Evolutionary conservation across 2,329 filamentous ascomycete genomes (phyloP).

Genomic region (Ploettnerulaceae sp.): DNA sequence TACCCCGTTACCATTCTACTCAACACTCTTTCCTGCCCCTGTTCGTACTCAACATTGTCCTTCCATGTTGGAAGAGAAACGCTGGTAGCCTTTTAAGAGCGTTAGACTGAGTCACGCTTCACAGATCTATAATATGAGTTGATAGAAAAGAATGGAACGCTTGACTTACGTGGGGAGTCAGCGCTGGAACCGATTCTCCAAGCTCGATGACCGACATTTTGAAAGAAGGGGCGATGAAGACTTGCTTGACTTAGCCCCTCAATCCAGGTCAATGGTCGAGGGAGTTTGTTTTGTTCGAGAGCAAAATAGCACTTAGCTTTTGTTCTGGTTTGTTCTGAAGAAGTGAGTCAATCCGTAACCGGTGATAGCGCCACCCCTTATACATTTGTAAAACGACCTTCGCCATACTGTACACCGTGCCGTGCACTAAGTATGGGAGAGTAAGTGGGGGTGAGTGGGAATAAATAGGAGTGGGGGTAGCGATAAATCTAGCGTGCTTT

Average conservation of each 20-base stretch:
- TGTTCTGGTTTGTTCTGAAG: background rate
- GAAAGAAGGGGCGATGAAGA: background rate
- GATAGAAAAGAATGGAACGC: conserved; percentile 2
- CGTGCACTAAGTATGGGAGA: background rate
- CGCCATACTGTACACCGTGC: too few species aligned
- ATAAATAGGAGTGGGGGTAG: too few species aligned
- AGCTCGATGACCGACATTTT: conserved; percentile 33
- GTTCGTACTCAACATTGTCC: conserved; percentile 88
- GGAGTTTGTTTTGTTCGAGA: conserved; percentile 3
- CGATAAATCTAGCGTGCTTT: background rate
- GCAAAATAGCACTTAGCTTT: background rate
- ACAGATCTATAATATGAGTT: background rate
- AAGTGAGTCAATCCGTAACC: conserved; percentile 12
- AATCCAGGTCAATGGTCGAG: background rate
- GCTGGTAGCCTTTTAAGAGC: conserved; percentile 73
- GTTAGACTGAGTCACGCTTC: conserved; percentile 8
- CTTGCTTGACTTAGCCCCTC: background rate
- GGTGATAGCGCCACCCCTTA: conserved; percentile 8
- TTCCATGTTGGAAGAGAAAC: conserved; percentile 93
- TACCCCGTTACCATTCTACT: conserved; percentile 85
- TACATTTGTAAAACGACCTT: background rate
- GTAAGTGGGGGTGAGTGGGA: too few species aligned
- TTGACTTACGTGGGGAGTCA: conserved; percentile 34
- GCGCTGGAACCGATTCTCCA: conserved; percentile 34
- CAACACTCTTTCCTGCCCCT: conserved; percentile 83